phyloP scores from a whole-genome alignment of 371 early-diverging fungal genomes.

The Mucor racemosus region DNA sequence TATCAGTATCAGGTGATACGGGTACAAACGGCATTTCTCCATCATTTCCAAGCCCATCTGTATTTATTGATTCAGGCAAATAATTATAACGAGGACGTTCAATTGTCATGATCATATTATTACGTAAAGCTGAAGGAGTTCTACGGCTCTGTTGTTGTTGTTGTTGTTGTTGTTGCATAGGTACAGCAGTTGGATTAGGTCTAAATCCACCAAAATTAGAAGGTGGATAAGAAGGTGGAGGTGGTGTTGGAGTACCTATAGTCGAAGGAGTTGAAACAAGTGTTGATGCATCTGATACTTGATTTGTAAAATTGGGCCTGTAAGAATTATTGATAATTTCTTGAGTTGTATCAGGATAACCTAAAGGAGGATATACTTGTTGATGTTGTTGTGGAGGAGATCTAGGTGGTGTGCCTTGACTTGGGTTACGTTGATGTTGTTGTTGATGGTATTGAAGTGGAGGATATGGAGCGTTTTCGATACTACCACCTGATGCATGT shows the following conservation, averaged over 20 bases:
- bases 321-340: slow-evolving; percentile 27
- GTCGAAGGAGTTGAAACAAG: slow-evolving; percentile 9
- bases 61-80: slow-evolving; percentile 16
- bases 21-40: slow-evolving; percentile 35
- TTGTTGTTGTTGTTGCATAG: not conserved
- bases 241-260: not conserved
- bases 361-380: slow-evolving; percentile 20
- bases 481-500: slow-evolving; percentile 15
- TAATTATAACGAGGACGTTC: slow-evolving; percentile 28
- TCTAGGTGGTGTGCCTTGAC: slow-evolving; percentile 21
- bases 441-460: slow-evolving; percentile 17
- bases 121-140: slow-evolving; percentile 20
- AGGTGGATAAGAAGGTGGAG: slow-evolving; percentile 10
- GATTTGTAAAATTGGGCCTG: slow-evolving; percentile 18
- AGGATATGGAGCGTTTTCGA: slow-evolving; percentile 18
- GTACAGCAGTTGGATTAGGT: not conserved
- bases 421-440: slow-evolving; percentile 13
- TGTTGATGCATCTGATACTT: slow-evolving; percentile 12
- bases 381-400: slow-evolving; percentile 15
- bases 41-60: slow-evolving; percentile 12
- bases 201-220: not conserved
- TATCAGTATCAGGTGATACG: slow-evolving; percentile 35
- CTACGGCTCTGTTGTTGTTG: slow-evolving; percentile 1
- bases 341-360: slow-evolving; percentile 27
- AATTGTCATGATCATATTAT: slow-evolving; percentile 29